Percentiles rank a stretch among this genome's conserved stretches.
Conservation (phyloP, 2,329 filamentous ascomycete genomes). For the Paracamarosporium sp. region DNA sequence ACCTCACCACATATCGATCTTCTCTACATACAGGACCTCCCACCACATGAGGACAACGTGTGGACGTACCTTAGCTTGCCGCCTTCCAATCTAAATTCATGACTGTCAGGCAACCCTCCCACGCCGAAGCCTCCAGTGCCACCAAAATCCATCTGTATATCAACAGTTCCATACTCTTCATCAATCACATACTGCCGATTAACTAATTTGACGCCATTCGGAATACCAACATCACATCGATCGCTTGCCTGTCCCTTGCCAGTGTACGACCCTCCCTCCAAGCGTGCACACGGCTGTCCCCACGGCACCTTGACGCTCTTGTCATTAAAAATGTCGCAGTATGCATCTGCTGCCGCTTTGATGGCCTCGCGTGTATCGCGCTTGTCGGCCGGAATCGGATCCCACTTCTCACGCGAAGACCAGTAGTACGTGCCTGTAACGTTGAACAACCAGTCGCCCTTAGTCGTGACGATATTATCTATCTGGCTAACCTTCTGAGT, state of each 20-base stretch:
- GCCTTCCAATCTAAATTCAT: constrained; percentile 39
- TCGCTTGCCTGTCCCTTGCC: constrained; percentile 31
- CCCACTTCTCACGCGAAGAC: constrained; percentile 33
- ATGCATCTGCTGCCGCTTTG: constrained; percentile 36
- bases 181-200: constrained; percentile 41
- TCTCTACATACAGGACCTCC: constrained; percentile 21
- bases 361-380: constrained; percentile 29
- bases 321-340: constrained; percentile 35
- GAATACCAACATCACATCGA: constrained; percentile 36
- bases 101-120: constrained; percentile 37
- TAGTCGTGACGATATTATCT: constrained; percentile 34
- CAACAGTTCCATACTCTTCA: constrained; percentile 38
- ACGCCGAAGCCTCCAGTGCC: constrained; percentile 22
- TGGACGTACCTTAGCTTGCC: constrained; percentile 34
- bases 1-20: too few relatives aligned
- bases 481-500: constrained; percentile 27
- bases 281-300: constrained; percentile 34
- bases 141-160: constrained; percentile 39
- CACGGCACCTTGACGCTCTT: constrained; percentile 34
- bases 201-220: constrained; percentile 32
- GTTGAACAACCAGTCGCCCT: constrained; percentile 41
- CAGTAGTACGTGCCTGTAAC: constrained; percentile 35
- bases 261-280: constrained; percentile 37
- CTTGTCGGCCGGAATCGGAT: constrained; percentile 21
- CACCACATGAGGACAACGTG: constrained; percentile 24